phyloP scores from a whole-genome alignment of 192 early-diverging fungal genomes.

The Umbelopsis ramanniana region DNA sequence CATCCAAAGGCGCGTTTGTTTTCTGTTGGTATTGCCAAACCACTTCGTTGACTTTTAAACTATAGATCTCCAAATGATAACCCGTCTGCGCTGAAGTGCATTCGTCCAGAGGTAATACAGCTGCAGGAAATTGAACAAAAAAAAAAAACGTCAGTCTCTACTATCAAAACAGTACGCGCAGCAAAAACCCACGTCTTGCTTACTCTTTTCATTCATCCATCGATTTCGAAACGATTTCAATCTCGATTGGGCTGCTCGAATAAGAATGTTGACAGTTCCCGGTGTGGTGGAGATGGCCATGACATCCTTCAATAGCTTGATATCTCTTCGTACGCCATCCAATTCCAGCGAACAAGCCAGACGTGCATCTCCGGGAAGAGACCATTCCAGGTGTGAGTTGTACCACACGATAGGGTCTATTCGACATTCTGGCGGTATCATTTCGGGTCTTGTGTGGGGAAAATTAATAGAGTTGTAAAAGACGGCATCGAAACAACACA shows the following conservation, averaged over 20 bases:
- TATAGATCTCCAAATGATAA: background rate
- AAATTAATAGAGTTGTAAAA: slow-evolving; percentile 6
- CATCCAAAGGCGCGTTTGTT: background rate
- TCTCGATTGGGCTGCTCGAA: background rate
- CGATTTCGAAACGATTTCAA: background rate
- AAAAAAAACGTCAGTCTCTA: background rate
- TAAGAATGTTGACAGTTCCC: background rate
- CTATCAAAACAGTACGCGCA: no score
- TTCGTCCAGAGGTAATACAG: background rate
- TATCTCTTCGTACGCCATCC: background rate
- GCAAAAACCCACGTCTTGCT: background rate
- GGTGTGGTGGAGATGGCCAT: background rate
- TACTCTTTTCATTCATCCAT: slow-evolving; percentile 14
- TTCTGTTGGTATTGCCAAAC: background rate
- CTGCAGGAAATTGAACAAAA: background rate
- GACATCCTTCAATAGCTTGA: background rate
- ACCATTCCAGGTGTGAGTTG: background rate
- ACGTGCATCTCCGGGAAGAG: background rate
- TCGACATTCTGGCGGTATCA: slow-evolving; percentile 10
- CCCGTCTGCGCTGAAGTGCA: slow-evolving; percentile 1
- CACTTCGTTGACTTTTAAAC: slow-evolving; percentile 5
- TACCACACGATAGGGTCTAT: slow-evolving; percentile 3
- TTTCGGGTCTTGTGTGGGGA: background rate
- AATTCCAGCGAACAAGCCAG: slow-evolving; percentile 13
- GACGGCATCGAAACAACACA: slow-evolving; percentile 9